phyloP scores from a whole-genome alignment of 148 eudicot species.

The Agrostemma githago region DNA sequence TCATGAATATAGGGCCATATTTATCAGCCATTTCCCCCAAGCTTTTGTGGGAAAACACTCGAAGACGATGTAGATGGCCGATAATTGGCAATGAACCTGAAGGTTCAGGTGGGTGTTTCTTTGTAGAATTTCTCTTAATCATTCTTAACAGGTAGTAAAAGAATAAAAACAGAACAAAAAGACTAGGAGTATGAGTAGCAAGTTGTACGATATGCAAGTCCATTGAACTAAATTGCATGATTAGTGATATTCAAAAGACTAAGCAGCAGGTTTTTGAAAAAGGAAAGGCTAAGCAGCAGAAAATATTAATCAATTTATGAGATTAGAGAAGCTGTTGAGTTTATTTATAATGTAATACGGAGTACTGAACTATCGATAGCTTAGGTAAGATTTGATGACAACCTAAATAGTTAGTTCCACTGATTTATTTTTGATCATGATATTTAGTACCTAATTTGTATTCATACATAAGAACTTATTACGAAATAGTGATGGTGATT shows the following conservation, averaged over 20 bases:
- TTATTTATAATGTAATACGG: too few species aligned
- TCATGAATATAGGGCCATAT: constrained; percentile 26
- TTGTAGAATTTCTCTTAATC: not conserved
- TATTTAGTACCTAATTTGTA: too few species aligned
- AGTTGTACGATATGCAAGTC: not conserved
- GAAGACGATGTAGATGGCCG: constrained; percentile 24
- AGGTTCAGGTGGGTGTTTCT: constrained; percentile 25
- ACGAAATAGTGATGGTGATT: too few species aligned
- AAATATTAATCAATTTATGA: too few species aligned
- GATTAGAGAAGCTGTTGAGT: too few species aligned
- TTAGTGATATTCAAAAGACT: not conserved
- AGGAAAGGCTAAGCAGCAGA: too few species aligned
- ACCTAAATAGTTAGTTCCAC: too few species aligned
- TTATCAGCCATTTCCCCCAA: constrained; percentile 14
- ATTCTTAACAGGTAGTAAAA: not conserved
- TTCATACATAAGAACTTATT: too few species aligned
- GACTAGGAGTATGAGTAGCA: not conserved
- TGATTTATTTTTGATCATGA: too few species aligned
- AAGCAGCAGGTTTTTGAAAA: too few species aligned
- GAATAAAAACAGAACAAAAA: not conserved
- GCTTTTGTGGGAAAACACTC: constrained; percentile 1
- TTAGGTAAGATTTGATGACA: too few species aligned
- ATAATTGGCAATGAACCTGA: constrained; percentile 36
- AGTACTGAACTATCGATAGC: too few species aligned
- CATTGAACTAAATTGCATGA: not conserved